phyloP scores from a whole-genome alignment of 345 rosid species.

The Corchorus olitorius region DNA sequence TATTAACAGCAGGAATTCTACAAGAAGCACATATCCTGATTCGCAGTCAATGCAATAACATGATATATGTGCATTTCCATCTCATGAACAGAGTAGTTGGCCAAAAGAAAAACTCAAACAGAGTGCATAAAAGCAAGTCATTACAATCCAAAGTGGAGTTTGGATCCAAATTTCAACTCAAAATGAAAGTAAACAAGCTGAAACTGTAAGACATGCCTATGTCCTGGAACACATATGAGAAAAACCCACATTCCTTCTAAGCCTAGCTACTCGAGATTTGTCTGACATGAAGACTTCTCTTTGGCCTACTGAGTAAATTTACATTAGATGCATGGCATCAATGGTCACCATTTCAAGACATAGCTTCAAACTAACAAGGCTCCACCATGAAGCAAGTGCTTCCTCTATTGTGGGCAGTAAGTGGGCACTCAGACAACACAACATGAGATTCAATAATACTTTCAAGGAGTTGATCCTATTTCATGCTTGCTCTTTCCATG shows the following conservation, averaged over 20 bases:
- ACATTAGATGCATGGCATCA: neutral
- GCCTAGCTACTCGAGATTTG: too few species aligned
- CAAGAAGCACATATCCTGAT: neutral
- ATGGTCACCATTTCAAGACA: neutral
- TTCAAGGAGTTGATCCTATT: neutral
- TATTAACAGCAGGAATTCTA: constrained; percentile 1
- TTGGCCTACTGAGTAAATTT: neutral
- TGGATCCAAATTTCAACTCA: neutral
- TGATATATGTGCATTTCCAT: neutral
- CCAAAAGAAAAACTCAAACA: too few species aligned
- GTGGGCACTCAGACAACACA: neutral
- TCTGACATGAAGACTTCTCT: neutral
- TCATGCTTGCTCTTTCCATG: neutral
- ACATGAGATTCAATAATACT: neutral
- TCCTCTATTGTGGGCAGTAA: neutral
- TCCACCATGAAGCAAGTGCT: neutral
- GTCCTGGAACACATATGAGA: neutral
- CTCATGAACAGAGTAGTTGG: neutral
- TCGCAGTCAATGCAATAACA: neutral
- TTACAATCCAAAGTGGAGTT: neutral
- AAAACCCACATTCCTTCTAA: neutral
- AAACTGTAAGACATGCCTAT: neutral
- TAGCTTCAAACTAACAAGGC: neutral
- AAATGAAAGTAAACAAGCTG: neutral
- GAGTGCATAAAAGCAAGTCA: neutral